Evolutionary conservation across 2,329 filamentous ascomycete species (phyloP).

Genomic region (Fusarium solani-melongenae): DNA sequence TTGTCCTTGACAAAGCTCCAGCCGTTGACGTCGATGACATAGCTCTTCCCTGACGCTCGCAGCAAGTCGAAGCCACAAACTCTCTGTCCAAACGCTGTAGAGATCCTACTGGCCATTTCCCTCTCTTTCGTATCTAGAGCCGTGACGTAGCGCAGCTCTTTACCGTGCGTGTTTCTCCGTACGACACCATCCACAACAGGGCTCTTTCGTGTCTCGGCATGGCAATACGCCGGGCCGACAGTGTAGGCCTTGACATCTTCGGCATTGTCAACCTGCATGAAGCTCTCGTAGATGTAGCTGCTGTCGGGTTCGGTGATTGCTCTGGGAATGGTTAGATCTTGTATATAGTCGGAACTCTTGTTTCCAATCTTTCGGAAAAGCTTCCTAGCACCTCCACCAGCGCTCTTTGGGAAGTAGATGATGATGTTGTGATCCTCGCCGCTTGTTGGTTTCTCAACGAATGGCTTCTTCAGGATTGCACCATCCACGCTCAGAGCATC

Average conservation of each 20-base stretch:
- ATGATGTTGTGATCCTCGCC: slow-evolving; percentile 99
- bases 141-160: slow-evolving; percentile 96
- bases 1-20: slow-evolving; percentile 99
- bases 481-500: slow-evolving; percentile 92
- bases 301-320: slow-evolving; percentile 82
- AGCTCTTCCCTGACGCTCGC: slow-evolving; percentile 88
- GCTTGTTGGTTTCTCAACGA: slow-evolving; percentile 98
- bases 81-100: slow-evolving; percentile 89
- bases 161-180: slow-evolving; percentile 94
- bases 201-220: slow-evolving; percentile 96
- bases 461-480: slow-evolving; percentile 84
- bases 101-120: slow-evolving; percentile 88
- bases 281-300: slow-evolving; percentile 97
- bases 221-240: slow-evolving; percentile 91
- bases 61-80: slow-evolving; percentile 97
- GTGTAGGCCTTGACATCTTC: slow-evolving; percentile 99
- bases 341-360: slow-evolving; percentile 96
- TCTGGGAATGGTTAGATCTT: slow-evolving; percentile 78
- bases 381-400: slow-evolving; percentile 88
- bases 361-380: slow-evolving; percentile 98
- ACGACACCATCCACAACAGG: slow-evolving; percentile 97
- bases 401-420: slow-evolving; percentile 92
- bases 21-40: slow-evolving; percentile 98
- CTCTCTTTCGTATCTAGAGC: slow-evolving; percentile 83
- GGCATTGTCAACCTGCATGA: slow-evolving; percentile 94